phyloP scores from a whole-genome alignment of 2,329 filamentous ascomycete species.

The Nemania serpens region DNA sequence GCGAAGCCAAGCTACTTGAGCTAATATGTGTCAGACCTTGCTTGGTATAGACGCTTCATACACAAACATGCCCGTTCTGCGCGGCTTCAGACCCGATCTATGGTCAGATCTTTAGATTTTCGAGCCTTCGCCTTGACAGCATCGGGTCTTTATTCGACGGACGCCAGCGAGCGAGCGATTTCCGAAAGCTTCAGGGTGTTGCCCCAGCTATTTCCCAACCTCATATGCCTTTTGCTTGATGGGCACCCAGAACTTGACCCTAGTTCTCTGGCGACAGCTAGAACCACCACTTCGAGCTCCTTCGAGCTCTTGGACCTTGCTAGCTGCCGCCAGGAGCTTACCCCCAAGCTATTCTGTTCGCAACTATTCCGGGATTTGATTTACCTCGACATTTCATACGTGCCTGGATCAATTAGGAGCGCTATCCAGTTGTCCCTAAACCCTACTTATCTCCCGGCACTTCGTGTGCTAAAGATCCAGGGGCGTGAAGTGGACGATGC shows the following conservation, averaged over 20 bases:
- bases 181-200: conserved; percentile 48
- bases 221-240: conserved; percentile 55
- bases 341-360: conserved; percentile 46
- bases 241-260: conserved; percentile 52
- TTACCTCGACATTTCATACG: conserved; percentile 58
- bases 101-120: conserved; percentile 56
- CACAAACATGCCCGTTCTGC: conserved; percentile 44
- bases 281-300: conserved; percentile 21
- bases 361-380: conserved; percentile 48
- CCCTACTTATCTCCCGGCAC: conserved; percentile 46
- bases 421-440: conserved; percentile 43
- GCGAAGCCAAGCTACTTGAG: conserved; percentile 29
- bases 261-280: conserved; percentile 40
- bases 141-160: conserved; percentile 49
- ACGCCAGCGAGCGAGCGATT: conserved; percentile 45
- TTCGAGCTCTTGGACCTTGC: conserved; percentile 53
- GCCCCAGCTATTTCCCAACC: conserved; percentile 47
- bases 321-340: conserved; percentile 47
- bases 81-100: conserved; percentile 46
- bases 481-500: conserved; percentile 53
- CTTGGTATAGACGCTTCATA: conserved; percentile 56
- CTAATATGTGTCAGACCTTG: conserved; percentile 47
- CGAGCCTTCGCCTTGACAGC: conserved; percentile 48
- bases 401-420: conserved; percentile 51
- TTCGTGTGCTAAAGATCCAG: conserved; percentile 58